These are phyloP conservation scores for Xylaria sp. DNA, from an alignment of 2,329 filamentous ascomycete genomes.

Conservation along the genomic window DNA sequence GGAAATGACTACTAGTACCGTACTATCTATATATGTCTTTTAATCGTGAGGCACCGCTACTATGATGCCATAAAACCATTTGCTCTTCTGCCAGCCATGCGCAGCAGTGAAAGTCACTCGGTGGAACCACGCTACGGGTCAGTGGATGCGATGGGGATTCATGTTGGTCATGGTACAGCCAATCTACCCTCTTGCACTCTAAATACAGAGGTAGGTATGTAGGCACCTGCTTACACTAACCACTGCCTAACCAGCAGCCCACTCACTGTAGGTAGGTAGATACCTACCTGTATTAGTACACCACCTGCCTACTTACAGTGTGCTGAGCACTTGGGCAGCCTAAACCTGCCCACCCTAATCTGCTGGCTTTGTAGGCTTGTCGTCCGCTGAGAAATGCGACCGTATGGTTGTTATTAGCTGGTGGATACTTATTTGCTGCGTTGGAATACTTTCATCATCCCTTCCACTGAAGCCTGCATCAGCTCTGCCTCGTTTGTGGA, in stretches of 20 bases:
- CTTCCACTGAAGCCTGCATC: conserved; percentile 25
- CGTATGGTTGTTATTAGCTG: conserved; percentile 23
- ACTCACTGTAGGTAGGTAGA: neutral
- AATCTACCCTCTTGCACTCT: neutral
- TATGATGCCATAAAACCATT: neutral
- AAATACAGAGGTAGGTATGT: too few species aligned
- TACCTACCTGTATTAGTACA: neutral
- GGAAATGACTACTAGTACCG: neutral
- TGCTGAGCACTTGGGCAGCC: too few species aligned
- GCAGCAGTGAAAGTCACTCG: neutral
- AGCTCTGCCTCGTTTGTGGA: conserved; percentile 26
- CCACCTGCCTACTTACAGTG: neutral
- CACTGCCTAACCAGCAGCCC: neutral
- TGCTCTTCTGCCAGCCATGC: neutral
- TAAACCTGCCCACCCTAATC: neutral
- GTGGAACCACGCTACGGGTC: conserved; percentile 23
- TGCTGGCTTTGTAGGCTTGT: neutral
- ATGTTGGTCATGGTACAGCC: too few species aligned
- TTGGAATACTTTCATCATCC: conserved; percentile 34
- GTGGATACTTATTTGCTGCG: conserved; percentile 31
- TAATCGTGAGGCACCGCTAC: neutral
- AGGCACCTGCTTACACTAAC: too few species aligned
- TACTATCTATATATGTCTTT: neutral
- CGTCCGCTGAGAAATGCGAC: conserved; percentile 15
- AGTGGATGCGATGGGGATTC: conserved; percentile 8